Percentiles rank a stretch among this genome's conserved stretches.
phyloP scores from a whole-genome alignment of 2,329 filamentous ascomycete genomes.

The Xylaria sp. region DNA sequence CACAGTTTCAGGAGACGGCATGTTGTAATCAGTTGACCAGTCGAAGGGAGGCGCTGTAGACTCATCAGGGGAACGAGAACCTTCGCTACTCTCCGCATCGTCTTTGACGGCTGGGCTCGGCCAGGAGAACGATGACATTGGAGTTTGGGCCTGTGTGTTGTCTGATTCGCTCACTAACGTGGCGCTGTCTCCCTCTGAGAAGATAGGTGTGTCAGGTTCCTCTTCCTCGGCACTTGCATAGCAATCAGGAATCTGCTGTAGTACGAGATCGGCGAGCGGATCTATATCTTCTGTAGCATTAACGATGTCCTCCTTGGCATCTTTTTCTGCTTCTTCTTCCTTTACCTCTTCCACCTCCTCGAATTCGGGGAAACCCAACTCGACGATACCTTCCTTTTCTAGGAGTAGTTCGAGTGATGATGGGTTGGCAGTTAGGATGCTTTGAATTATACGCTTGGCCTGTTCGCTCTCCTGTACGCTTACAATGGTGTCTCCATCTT shows the following conservation, averaged over 20 bases:
- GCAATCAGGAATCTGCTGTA: neutral
- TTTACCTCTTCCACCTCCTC: neutral
- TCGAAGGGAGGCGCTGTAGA: neutral
- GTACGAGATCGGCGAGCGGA: neutral
- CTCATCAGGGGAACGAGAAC: neutral
- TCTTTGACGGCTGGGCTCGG: neutral
- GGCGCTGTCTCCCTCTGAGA: constrained; percentile 7
- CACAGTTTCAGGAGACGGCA: neutral
- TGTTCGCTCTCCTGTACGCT: constrained; percentile 7
- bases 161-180: constrained; percentile 8
- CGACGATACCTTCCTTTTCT: constrained; percentile 20
- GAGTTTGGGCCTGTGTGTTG: neutral
- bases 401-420: constrained; percentile 12
- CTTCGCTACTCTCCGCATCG: neutral
- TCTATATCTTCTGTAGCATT: neutral
- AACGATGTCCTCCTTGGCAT: neutral
- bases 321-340: neutral
- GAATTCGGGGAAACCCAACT: constrained; percentile 12
- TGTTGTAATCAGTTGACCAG: neutral
- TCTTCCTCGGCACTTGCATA: neutral
- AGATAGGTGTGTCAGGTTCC: neutral
- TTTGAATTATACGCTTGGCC: constrained; percentile 15
- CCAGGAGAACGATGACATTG: constrained; percentile 8
- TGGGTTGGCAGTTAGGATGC: constrained; percentile 14
- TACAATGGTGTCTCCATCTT: neutral